Percentiles rank a stretch among this genome's conserved stretches.
Evolutionary conservation across 805 yeast genomes (phyloP).

Genomic region (Saccharomycopsis babjevae): DNA sequence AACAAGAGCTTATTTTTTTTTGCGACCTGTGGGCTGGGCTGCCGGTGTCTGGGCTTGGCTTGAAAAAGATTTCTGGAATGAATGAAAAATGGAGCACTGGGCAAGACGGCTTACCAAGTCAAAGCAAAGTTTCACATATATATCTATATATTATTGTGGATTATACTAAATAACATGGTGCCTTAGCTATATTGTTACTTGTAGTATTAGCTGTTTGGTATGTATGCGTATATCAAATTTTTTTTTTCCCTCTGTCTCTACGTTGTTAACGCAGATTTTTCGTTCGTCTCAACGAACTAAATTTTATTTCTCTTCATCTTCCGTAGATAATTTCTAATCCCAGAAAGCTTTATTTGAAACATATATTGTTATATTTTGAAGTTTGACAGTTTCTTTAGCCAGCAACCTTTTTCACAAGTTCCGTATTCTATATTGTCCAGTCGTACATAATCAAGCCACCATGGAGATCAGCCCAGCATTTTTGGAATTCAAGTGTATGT

Average conservation of each 20-base stretch:
- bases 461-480: conserved; percentile 64
- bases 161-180: neutral
- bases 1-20: too few species aligned
- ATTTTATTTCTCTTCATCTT: neutral
- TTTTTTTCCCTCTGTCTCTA: neutral
- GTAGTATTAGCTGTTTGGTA: neutral
- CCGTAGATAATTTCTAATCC: neutral
- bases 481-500: conserved; percentile 74
- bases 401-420: neutral
- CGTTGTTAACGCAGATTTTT: neutral
- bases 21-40: too few species aligned
- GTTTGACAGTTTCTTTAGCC: too few species aligned
- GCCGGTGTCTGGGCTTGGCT: too few species aligned
- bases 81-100: too few species aligned
- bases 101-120: too few species aligned
- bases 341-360: neutral
- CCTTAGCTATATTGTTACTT: neutral
- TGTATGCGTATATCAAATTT: neutral
- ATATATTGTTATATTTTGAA: too few species aligned
- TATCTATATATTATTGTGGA: too few species aligned
- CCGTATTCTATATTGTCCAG: neutral
- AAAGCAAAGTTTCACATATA: too few species aligned
- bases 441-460: neutral
- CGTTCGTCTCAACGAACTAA: neutral
- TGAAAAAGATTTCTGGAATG: too few species aligned